These are phyloP conservation scores for Thelonectria rubi DNA, from an alignment of 2,329 filamentous ascomycete genomes.

Conservation along the genomic window DNA sequence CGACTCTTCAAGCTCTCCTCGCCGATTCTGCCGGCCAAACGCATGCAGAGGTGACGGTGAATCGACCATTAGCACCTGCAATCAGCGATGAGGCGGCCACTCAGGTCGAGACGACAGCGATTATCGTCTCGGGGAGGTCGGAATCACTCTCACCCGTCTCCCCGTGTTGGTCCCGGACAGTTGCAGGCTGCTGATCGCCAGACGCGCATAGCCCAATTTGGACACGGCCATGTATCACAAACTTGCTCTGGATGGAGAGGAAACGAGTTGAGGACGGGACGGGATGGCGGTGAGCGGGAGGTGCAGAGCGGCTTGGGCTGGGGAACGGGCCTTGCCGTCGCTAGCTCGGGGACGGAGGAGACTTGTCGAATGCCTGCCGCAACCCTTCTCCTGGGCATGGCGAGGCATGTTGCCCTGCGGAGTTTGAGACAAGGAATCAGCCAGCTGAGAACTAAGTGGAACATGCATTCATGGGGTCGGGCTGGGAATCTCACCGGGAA, in stretches of 20 bases:
- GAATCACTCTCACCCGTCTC: neutral
- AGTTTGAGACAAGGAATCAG: too few relatives aligned
- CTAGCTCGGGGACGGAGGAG: constrained; percentile 16
- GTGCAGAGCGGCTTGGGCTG: constrained; percentile 20
- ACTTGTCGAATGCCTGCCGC: too few relatives aligned
- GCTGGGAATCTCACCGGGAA: neutral
- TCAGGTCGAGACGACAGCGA: too few relatives aligned
- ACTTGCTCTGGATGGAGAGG: neutral
- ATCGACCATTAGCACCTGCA: neutral
- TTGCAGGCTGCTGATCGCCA: neutral
- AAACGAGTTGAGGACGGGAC: constrained; percentile 1
- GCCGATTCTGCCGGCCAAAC: neutral
- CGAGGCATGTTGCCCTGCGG: neutral
- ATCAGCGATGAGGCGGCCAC: neutral
- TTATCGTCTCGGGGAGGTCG: neutral
- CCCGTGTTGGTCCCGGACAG: neutral
- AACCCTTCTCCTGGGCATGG: too few relatives aligned
- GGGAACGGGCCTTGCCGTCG: constrained; percentile 30
- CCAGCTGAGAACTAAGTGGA: too few relatives aligned
- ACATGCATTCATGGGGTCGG: too few relatives aligned
- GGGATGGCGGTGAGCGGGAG: constrained; percentile 28
- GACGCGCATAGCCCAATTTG: neutral
- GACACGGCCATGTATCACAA: neutral
- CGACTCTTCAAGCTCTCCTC: neutral
- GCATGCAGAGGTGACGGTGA: neutral